phyloP scores from a whole-genome alignment of 371 early-diverging fungal species.

The Entomophthora muscae region DNA sequence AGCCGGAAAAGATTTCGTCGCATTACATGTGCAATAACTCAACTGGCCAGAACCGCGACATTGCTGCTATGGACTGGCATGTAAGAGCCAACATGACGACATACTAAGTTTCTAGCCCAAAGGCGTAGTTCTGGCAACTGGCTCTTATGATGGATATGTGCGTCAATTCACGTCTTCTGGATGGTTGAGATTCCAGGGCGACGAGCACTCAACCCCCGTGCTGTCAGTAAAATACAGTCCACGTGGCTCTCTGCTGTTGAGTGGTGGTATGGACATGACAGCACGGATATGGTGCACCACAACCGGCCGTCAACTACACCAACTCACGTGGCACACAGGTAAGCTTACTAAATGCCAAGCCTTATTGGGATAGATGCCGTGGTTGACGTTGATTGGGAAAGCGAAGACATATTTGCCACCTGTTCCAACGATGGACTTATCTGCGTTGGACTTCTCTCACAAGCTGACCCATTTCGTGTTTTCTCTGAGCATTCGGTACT shows the following conservation, averaged over 20 bases:
- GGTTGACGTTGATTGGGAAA: slow-evolving; percentile 86
- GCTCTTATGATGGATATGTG: slow-evolving; percentile 76
- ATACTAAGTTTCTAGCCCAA: slow-evolving; percentile 26
- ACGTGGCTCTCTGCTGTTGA: slow-evolving; percentile 53
- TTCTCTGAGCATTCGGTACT: slow-evolving; percentile 58
- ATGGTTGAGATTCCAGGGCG: slow-evolving; percentile 43
- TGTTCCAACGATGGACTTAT: slow-evolving; percentile 71
- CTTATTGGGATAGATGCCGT: slow-evolving; percentile 26
- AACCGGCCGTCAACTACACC: slow-evolving; percentile 56
- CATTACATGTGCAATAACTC: slow-evolving; percentile 17
- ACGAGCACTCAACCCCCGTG: slow-evolving; percentile 58
- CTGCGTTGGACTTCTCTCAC: slow-evolving; percentile 57
- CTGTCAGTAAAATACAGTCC: slow-evolving; percentile 78
- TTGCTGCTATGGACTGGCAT: slow-evolving; percentile 86
- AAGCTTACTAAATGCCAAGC: slow-evolving; percentile 10
- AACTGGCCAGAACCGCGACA: slow-evolving; percentile 31
- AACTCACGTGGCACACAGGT: slow-evolving; percentile 58
- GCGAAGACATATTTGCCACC: slow-evolving; percentile 79
- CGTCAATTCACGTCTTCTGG: slow-evolving; percentile 65
- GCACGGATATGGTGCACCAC: slow-evolving; percentile 73
- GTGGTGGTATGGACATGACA: slow-evolving; percentile 64
- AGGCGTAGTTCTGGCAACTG: slow-evolving; percentile 74
- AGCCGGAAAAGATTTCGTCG: slow-evolving; percentile 39
- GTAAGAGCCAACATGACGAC: slow-evolving; percentile 24
- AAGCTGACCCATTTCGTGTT: slow-evolving; percentile 35